Conservation (phyloP, 2,329 filamentous ascomycete genomes). For the Beauveria varroae region DNA sequence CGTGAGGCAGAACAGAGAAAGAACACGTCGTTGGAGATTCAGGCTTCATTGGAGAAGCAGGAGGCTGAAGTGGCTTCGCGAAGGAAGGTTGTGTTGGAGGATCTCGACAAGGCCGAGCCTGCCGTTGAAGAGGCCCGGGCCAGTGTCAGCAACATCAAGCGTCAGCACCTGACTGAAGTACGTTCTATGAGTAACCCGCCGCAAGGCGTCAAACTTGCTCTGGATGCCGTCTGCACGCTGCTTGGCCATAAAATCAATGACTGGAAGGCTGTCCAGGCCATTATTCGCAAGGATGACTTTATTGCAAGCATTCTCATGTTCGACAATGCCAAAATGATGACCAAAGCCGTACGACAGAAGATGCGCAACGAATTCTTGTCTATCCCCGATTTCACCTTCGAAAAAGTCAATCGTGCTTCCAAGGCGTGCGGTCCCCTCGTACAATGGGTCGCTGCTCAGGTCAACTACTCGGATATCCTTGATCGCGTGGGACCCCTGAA, state of each 20-base stretch:
- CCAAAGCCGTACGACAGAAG: conserved; percentile 67
- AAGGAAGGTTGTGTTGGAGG: conserved; percentile 74
- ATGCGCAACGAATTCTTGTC: conserved; percentile 91
- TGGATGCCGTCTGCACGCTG: conserved; percentile 94
- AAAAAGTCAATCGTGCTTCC: conserved; percentile 91
- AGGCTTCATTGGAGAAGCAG: conserved; percentile 78
- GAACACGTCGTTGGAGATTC: conserved; percentile 79
- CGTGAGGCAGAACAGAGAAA: conserved; percentile 89
- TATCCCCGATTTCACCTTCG: conserved; percentile 92
- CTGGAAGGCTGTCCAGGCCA: conserved; percentile 85
- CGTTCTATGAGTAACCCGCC: conserved; percentile 94
- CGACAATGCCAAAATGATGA: conserved; percentile 94
- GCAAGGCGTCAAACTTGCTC: conserved; percentile 78
- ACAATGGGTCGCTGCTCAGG: conserved; percentile 94
- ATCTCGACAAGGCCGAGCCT: conserved; percentile 85
- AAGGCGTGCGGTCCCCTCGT: conserved; percentile 96
- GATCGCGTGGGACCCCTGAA: conserved; percentile 88
- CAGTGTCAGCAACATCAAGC: conserved; percentile 97
- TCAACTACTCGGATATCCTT: conserved; percentile 95
- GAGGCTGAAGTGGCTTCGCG: conserved; percentile 80
- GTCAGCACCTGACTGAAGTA: conserved; percentile 93
- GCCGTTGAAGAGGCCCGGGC: conserved; percentile 89
- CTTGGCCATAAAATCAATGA: conserved; percentile 83
- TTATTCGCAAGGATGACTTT: conserved; percentile 90
- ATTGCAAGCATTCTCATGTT: conserved; percentile 97